These are phyloP conservation scores for Morella rubra DNA, from an alignment of 306 rosid species.

Conservation along the genomic window DNA sequence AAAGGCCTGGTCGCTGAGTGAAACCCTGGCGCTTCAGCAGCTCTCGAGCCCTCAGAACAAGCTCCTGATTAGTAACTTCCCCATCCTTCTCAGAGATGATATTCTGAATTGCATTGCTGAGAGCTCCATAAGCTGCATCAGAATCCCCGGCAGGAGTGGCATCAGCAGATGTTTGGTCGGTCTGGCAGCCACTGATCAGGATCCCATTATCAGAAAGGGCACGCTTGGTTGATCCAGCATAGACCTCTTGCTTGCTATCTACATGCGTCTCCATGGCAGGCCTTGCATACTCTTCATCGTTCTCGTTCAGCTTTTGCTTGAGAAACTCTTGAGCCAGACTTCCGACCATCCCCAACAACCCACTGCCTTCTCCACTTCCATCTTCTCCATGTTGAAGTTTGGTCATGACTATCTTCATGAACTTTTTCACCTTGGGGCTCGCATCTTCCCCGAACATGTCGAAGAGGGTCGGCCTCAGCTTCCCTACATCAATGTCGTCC, in stretches of 20 bases:
- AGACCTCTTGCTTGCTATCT: slow-evolving; percentile 48
- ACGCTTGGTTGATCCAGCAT: slow-evolving; percentile 50
- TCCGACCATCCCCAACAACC: slow-evolving; percentile 60
- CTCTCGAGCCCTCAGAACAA: slow-evolving; percentile 55
- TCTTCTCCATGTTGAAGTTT: slow-evolving; percentile 47
- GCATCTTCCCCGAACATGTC: slow-evolving; percentile 67
- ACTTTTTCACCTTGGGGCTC: slow-evolving; percentile 79
- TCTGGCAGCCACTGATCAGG: slow-evolving; percentile 80
- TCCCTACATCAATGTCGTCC: slow-evolving; percentile 83
- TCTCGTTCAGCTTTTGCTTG: slow-evolving; percentile 45
- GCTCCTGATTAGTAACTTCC: slow-evolving; percentile 47
- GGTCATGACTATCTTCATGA: slow-evolving; percentile 52
- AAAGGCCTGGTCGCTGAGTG: slow-evolving; percentile 73
- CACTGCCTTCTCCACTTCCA: slow-evolving; percentile 41
- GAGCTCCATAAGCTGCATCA: slow-evolving; percentile 62
- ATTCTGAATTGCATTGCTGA: slow-evolving; percentile 66
- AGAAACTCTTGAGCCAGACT: slow-evolving; percentile 76
- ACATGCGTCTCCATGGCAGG: slow-evolving; percentile 66
- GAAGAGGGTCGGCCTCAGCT: slow-evolving; percentile 78
- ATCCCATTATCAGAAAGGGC: slow-evolving; percentile 48
- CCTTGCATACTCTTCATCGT: slow-evolving; percentile 65
- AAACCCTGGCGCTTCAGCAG: slow-evolving; percentile 63
- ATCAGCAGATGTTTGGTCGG: slow-evolving; percentile 74
- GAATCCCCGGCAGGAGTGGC: slow-evolving; percentile 60
- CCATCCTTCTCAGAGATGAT: slow-evolving; percentile 51